Conservation (phyloP, 1,284 basidiomycete species). For the Ceratobasidium sp. region DNA sequence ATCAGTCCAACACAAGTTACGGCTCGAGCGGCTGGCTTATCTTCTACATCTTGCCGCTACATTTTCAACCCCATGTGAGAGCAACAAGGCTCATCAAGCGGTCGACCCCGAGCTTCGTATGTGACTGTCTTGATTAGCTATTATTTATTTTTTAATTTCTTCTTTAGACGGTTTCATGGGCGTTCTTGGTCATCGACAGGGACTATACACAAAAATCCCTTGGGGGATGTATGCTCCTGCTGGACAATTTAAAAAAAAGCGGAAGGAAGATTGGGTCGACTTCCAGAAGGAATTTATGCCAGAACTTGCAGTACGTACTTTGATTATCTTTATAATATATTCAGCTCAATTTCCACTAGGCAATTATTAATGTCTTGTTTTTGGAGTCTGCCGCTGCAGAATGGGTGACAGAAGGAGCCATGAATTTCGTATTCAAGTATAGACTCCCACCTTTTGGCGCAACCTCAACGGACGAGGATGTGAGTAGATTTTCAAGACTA, state of each 20-base stretch:
- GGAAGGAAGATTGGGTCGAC: too few relatives aligned
- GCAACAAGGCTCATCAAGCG: neutral
- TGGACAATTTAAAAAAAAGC: too few relatives aligned
- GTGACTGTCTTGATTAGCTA: neutral
- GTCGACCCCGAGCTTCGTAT: neutral
- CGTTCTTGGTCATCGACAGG: neutral
- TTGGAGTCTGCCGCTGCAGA: neutral
- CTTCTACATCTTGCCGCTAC: neutral
- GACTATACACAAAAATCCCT: neutral
- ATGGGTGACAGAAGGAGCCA: neutral
- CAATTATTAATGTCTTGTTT: neutral
- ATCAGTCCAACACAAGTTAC: neutral
- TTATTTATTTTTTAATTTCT: neutral
- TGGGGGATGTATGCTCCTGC: neutral
- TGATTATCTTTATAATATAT: neutral
- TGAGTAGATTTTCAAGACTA: neutral
- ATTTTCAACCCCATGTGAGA: neutral
- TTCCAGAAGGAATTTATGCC: neutral
- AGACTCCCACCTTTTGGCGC: neutral
- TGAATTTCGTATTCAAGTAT: neutral
- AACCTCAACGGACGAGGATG: neutral
- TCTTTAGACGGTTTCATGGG: neutral
- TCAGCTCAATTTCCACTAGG: neutral
- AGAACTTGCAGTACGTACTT: neutral
- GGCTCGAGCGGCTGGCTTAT: conserved; percentile 4